Conservation (phyloP, 2,329 filamentous ascomycete species). For the Pyrenochaeta sp. region DNA sequence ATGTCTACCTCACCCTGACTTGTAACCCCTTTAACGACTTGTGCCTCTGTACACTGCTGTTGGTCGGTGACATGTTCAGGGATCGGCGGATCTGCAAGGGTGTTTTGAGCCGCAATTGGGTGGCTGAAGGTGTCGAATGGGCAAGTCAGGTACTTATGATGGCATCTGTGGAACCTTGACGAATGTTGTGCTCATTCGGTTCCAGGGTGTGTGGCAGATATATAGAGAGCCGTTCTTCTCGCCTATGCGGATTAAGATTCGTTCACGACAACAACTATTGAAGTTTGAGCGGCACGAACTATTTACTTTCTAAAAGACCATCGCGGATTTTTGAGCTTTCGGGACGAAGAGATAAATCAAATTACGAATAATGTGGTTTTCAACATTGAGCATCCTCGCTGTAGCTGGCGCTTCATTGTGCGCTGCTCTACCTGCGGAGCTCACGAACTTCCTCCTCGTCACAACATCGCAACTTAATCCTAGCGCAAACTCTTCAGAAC, state of each 20-base stretch:
- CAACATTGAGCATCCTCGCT: conserved; percentile 15
- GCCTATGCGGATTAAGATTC: background rate
- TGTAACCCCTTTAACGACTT: background rate
- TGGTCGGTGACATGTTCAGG: conserved; percentile 8
- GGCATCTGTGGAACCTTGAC: conserved; percentile 13
- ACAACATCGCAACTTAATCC: conserved; percentile 44
- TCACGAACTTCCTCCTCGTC: conserved; percentile 51
- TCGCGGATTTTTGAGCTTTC: too few relatives aligned
- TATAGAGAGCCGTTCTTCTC: conserved; percentile 1
- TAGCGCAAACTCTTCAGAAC: conserved; percentile 37
- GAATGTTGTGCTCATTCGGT: background rate
- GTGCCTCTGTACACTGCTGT: background rate
- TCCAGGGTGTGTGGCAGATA: conserved; percentile 6
- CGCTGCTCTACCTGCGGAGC: conserved; percentile 21
- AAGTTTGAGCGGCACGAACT: background rate
- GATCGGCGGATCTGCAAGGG: conserved; percentile 22
- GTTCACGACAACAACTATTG: background rate
- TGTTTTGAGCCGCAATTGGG: conserved; percentile 14
- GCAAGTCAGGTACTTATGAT: conserved; percentile 2
- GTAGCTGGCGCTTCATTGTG: conserved; percentile 6
- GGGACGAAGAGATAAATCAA: background rate
- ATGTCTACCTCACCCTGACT: background rate
- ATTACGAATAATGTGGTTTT: conserved; percentile 21
- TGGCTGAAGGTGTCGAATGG: conserved; percentile 8
- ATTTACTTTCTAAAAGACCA: background rate